Conservation (phyloP, 176 grass and related monocot species). For the Oryza glaberrima region DNA sequence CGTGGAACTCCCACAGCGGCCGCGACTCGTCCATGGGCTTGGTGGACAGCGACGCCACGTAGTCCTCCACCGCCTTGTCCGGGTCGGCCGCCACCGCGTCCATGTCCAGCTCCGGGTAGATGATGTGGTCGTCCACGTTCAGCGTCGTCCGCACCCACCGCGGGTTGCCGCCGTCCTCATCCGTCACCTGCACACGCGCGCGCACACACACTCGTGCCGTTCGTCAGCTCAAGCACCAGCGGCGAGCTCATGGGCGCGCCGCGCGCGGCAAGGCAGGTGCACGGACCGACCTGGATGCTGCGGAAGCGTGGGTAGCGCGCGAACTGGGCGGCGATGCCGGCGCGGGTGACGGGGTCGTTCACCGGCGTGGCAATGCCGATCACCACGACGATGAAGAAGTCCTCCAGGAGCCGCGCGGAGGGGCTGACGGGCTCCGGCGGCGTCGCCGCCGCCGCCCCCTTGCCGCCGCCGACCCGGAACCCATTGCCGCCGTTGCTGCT, state of each 20-base stretch:
- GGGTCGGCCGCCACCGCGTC: conserved; percentile 40
- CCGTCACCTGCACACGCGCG: conserved; percentile 44
- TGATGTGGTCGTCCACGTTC: conserved; percentile 67
- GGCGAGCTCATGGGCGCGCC: no score
- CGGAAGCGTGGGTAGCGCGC: conserved; percentile 76
- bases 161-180: conserved; percentile 33
- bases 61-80: conserved; percentile 77
- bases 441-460: neutral
- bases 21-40: conserved; percentile 56
- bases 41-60: conserved; percentile 74
- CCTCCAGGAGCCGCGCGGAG: conserved; percentile 61
- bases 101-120: conserved; percentile 54
- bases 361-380: conserved; percentile 53
- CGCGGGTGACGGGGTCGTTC: conserved; percentile 45
- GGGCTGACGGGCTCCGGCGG: conserved; percentile 65
- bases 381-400: conserved; percentile 73
- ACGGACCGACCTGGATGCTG: conserved; percentile 71
- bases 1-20: conserved; percentile 90
- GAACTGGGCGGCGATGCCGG: conserved; percentile 71
- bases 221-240: no score
- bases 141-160: conserved; percentile 64
- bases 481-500: neutral
- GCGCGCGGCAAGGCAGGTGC: no score
- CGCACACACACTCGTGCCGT: no score
- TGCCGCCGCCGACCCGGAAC: neutral